Conservation (phyloP, 306 rosid genomes). For the Sicyos edulis region DNA sequence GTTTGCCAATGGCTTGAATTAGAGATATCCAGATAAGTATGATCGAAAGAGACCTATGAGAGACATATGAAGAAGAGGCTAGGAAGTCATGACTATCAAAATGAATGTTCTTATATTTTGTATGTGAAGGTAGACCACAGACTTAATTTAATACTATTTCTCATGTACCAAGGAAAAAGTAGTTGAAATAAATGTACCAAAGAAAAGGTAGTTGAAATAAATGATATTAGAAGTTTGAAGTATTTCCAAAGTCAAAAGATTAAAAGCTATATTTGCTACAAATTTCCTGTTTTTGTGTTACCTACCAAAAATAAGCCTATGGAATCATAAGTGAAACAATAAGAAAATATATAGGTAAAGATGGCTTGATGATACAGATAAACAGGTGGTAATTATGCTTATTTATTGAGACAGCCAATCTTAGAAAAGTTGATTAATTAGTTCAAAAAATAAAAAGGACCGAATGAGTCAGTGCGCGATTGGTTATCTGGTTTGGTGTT, state of each 20-base stretch:
- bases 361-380: not conserved
- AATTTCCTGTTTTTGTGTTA: conserved; percentile 1
- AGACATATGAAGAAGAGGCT: too few relatives aligned
- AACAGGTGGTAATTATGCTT: not conserved
- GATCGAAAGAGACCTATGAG: too few relatives aligned
- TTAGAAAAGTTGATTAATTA: not conserved
- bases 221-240: not conserved
- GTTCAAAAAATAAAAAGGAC: not conserved
- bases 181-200: too few relatives aligned
- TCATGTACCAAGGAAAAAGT: too few relatives aligned
- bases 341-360: not conserved
- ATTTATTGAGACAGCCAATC: not conserved
- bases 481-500: too few relatives aligned
- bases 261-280: not conserved
- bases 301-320: not conserved
- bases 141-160: too few relatives aligned
- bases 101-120: too few relatives aligned
- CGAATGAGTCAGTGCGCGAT: too few relatives aligned
- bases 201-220: not conserved
- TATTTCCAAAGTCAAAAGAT: conserved; percentile 13
- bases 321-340: not conserved
- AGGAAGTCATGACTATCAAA: too few relatives aligned
- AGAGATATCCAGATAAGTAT: too few relatives aligned
- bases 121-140: too few relatives aligned
- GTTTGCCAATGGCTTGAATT: too few relatives aligned